Evolutionary conservation across 345 rosid species (phyloP).

Genomic region (Syzygium jambos): DNA sequence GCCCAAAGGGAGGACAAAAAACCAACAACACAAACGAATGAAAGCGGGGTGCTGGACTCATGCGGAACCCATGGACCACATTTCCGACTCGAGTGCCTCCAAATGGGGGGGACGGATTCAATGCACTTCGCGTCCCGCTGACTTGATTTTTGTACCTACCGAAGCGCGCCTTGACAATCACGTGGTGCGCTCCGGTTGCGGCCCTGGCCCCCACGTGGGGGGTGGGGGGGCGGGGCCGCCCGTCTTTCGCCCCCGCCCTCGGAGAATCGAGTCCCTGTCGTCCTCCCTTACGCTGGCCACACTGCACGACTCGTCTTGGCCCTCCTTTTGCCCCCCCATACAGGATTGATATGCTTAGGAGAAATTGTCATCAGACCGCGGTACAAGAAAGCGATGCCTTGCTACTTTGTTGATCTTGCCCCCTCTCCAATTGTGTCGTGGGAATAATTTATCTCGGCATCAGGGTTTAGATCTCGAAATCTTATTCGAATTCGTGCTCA

Average conservation of each 20-base stretch:
- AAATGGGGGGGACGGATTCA: not conserved
- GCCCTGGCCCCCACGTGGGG: no score
- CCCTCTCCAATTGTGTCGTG: no score
- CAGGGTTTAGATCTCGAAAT: no score
- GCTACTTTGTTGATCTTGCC: no score
- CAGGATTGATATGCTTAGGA: no score
- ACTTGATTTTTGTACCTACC: not conserved
- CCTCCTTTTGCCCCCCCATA: not conserved
- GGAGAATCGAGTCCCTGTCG: no score
- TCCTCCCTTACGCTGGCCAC: not conserved
- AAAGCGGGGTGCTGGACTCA: not conserved
- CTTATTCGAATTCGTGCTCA: fast-evolving
- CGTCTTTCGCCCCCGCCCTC: no score
- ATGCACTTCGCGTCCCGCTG: not conserved
- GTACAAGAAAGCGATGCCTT: no score
- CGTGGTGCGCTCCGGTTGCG: not conserved
- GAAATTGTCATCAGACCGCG: not conserved
- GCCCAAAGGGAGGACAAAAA: fast-evolving
- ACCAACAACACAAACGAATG: no score
- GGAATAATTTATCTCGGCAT: no score
- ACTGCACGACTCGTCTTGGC: not conserved
- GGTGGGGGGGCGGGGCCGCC: no score
- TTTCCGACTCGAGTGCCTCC: not conserved
- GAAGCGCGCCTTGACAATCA: not conserved
- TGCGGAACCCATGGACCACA: not conserved